Base-by-base conservation (phyloP, 169 alveolate genomes). In the Eimeria necatrix region DNA sequence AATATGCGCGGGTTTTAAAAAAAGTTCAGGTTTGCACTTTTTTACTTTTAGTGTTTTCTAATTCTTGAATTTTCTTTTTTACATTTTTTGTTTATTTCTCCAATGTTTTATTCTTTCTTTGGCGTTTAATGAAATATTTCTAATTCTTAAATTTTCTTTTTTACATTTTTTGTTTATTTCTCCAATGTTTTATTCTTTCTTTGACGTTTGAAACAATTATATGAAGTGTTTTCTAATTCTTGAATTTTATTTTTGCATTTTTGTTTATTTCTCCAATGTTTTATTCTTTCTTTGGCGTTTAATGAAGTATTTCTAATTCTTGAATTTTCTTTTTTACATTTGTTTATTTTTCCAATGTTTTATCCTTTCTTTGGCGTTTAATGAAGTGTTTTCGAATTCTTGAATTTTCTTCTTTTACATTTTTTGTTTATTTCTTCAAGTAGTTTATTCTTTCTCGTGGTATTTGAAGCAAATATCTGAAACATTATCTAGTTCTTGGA, bases 1-100 rank as follows among this genome's bases (percentile, higher is more conserved):
- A 74, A 6, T 68, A 61, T 10, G 78, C 56, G 20, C 71, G 73
- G 5, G 94, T 24, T 51, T n/a, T 87, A 20, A 74, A 87, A 41
- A 52, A 49, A 8, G 59, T 87, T 41, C 94, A 87, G 73, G 94
- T 87, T 4, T 10, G 73, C 41, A 32, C 2, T 32, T 32, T 0
- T 32, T 32, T 32, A 32, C 41, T 32, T 32, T 32, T 32, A 32
- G 18, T n/a, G 1, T 4, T 22, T 0, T 7, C 22, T n/a, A 6
- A 22, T 46, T 8, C 51, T 81, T 32, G 0, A 51, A 51, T 9
- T 53, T 7, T 18, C 24, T 22, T 18, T 26, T 18, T 56, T 3
- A 10, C 68, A 0, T 32, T 32, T 32, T 0, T 10, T 46, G 5
- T 24, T 18, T 18, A 48, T 64, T 6, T 7, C 70, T 4, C 48